phyloP scores from a whole-genome alignment of 164 flowering plant species.

The Kalanchoe fedtschenkoi region DNA sequence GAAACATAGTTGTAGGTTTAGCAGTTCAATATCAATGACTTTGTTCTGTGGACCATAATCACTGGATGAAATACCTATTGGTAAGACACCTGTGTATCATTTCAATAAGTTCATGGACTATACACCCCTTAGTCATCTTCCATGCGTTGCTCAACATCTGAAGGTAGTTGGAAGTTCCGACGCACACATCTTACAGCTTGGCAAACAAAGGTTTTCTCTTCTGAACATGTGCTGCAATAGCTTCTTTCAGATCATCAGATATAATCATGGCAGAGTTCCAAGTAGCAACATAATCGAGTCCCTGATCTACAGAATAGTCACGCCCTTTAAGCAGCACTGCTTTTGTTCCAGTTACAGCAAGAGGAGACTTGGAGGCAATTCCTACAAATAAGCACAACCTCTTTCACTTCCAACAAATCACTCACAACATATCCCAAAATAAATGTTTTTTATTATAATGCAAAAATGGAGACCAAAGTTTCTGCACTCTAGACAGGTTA shows the following conservation, averaged over 20 bases:
- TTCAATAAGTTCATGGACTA: no score
- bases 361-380: slow-evolving; percentile 71
- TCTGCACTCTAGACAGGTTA: no score
- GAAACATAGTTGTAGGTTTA: no score
- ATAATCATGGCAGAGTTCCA: slow-evolving; percentile 75
- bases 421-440: background rate
- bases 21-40: no score
- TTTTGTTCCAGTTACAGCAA: slow-evolving; percentile 76
- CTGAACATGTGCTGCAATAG: slow-evolving; percentile 33
- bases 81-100: no score
- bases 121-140: no score
- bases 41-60: no score
- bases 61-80: no score
- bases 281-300: slow-evolving; percentile 81
- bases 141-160: no score
- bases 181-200: slow-evolving; percentile 35
- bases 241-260: slow-evolving; percentile 58
- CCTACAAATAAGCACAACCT: slow-evolving; percentile 21
- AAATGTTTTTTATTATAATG: background rate
- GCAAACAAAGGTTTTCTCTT: slow-evolving; percentile 58
- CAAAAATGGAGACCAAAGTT: background rate
- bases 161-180: background rate
- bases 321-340: slow-evolving; percentile 48
- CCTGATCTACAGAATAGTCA: slow-evolving; percentile 60
- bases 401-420: background rate